phyloP scores from a whole-genome alignment of 371 early-diverging fungal species.

The Mortierella polycephala region DNA sequence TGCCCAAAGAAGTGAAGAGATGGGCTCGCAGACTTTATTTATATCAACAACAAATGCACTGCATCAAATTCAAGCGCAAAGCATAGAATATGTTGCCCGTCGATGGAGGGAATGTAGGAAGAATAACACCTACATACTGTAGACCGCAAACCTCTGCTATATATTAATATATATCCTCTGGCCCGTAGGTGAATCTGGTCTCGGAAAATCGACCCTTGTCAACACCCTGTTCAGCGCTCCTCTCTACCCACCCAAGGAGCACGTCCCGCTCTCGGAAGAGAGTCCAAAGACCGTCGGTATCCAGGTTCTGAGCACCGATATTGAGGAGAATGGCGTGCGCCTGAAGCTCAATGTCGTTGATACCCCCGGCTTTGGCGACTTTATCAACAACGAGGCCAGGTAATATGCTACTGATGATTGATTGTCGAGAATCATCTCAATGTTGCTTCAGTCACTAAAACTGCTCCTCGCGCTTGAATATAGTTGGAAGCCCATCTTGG shows the following conservation, averaged over 20 bases:
- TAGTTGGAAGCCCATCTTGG: slow-evolving; percentile 95
- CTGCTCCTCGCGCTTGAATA: slow-evolving; percentile 1
- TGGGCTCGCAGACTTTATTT: slow-evolving; percentile 55
- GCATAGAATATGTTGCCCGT: no score
- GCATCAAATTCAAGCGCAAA: neutral
- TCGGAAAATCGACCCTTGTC: slow-evolving; percentile 99
- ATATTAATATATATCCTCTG: neutral
- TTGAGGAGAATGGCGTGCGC: slow-evolving; percentile 90
- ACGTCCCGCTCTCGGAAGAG: slow-evolving; percentile 83
- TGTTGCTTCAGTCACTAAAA: neutral
- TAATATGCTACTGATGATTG: slow-evolving; percentile 36
- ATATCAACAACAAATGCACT: slow-evolving; percentile 22
- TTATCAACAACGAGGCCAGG: slow-evolving; percentile 95
- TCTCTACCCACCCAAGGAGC: slow-evolving; percentile 89
- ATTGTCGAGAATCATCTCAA: neutral
- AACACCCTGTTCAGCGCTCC: slow-evolving; percentile 98
- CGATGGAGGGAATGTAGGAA: no score
- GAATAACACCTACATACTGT: no score
- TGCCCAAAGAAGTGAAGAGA: slow-evolving; percentile 10
- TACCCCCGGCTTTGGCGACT: slow-evolving; percentile 96
- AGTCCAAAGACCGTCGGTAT: slow-evolving; percentile 94
- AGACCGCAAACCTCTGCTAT: neutral
- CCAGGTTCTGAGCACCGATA: slow-evolving; percentile 91
- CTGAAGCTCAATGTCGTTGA: slow-evolving; percentile 95
- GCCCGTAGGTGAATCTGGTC: slow-evolving; percentile 92